Conservation (phyloP, 2,329 filamentous ascomycete species). For the Pseudocercospora ulei region DNA sequence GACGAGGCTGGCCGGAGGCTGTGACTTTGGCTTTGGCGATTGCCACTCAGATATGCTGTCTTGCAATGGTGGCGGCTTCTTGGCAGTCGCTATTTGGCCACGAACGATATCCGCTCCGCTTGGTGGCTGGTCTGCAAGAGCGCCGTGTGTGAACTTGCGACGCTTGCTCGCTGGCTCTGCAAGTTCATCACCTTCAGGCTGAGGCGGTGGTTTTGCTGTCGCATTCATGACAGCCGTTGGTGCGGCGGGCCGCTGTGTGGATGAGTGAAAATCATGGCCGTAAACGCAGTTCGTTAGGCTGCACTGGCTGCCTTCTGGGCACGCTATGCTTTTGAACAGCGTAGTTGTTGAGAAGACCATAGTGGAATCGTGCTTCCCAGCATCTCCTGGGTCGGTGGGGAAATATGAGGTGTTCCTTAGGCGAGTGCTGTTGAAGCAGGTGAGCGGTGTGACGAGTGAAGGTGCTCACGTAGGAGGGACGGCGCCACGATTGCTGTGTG, state of each 20-base stretch:
- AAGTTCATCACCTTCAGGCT: constrained; percentile 1
- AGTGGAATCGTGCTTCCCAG: constrained; percentile 13
- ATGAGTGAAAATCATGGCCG: constrained; percentile 39
- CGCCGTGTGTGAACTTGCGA: constrained; percentile 29
- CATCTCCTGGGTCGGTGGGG: not conserved
- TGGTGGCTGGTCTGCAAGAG: constrained; percentile 26
- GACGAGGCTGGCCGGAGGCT: constrained; percentile 18
- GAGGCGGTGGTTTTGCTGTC: not conserved
- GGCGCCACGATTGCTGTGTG: not conserved
- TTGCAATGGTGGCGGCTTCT: constrained; percentile 11
- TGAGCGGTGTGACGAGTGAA: constrained; percentile 6
- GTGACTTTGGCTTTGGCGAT: constrained; percentile 1
- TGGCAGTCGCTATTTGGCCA: constrained; percentile 20
- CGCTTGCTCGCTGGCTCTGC: constrained; percentile 26
- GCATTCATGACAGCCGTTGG: constrained; percentile 1
- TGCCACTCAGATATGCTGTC: constrained; percentile 4
- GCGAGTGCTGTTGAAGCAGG: constrained; percentile 1
- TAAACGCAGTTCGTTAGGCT: constrained; percentile 51
- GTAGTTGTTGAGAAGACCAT: constrained; percentile 49
- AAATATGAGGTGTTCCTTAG: not conserved
- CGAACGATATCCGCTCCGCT: constrained; percentile 29
- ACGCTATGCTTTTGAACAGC: constrained; percentile 46
- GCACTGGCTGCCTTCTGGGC: constrained; percentile 46
- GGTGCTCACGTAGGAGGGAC: not conserved
- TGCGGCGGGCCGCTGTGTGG: not conserved